Evolutionary conservation across 352 stramenopile genomes (phyloP).

Genomic region (Phytophthora tubulina): DNA sequence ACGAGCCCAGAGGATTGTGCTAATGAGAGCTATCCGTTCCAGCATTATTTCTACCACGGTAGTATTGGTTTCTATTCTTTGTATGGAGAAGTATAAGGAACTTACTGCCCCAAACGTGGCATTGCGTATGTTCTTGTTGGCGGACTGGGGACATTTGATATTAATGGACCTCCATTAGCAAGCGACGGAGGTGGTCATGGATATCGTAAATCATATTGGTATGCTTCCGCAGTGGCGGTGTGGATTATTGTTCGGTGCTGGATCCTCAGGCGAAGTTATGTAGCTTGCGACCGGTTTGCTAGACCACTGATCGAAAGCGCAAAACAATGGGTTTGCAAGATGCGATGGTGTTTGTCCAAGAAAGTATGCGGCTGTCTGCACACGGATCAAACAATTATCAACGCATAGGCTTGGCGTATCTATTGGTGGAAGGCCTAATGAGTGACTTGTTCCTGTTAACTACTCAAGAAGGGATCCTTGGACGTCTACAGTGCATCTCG

Average conservation of each 20-base stretch:
- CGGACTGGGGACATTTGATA: conserved; percentile 23
- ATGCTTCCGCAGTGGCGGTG: conserved; percentile 2
- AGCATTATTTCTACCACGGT: conserved; percentile 31
- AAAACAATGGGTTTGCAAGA: conserved; percentile 16
- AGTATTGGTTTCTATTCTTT: conserved; percentile 27
- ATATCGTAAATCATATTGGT: conserved; percentile 36
- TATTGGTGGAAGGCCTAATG: conserved; percentile 38
- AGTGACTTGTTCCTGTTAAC: conserved; percentile 39
- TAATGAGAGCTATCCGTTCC: conserved; percentile 19
- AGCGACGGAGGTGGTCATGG: conserved; percentile 4
- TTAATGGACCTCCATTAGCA: conserved; percentile 19
- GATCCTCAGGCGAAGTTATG: conserved; percentile 24
- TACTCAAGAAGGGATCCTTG: conserved; percentile 23
- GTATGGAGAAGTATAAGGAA: conserved; percentile 28
- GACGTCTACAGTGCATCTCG: conserved; percentile 33
- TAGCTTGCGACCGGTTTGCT: conserved; percentile 25
- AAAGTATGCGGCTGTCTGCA: conserved; percentile 32
- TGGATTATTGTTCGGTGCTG: conserved; percentile 18
- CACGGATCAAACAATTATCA: conserved; percentile 39
- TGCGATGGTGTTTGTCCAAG: conserved; percentile 36
- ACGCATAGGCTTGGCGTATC: conserved; percentile 28
- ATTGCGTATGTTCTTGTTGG: conserved; percentile 21
- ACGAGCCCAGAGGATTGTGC: conserved; percentile 13
- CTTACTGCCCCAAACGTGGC: conserved; percentile 17
- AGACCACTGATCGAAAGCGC: conserved; percentile 1